phyloP scores from a whole-genome alignment of 768 basidiomycete species.

The Russula abietina region DNA sequence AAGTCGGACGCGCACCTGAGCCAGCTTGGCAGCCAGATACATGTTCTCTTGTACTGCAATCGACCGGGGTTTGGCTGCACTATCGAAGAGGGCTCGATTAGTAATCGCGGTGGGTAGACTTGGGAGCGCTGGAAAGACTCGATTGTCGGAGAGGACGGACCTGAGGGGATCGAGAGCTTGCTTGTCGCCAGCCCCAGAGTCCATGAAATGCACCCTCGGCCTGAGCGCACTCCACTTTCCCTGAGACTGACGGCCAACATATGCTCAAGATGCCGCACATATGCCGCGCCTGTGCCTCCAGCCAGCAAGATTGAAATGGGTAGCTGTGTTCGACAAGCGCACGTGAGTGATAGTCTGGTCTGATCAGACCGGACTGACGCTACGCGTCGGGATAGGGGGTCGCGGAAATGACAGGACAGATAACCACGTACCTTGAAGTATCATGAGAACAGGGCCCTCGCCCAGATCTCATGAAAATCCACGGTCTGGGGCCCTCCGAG shows the following conservation, averaged over 20 bases:
- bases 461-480: no score
- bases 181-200: background rate
- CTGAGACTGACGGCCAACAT: background rate
- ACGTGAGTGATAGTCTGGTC: no score
- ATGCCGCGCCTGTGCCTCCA: background rate
- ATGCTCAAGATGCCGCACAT: background rate
- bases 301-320: no score
- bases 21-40: background rate
- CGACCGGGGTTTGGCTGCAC: background rate
- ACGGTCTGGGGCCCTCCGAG: background rate
- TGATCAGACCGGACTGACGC: no score
- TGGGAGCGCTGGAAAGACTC: background rate
- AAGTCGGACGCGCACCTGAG: background rate
- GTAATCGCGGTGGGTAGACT: no score
- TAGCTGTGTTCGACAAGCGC: no score
- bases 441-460: no score
- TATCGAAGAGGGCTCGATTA: background rate
- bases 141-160: background rate
- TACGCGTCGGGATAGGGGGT: no score
- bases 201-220: background rate
- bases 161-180: background rate
- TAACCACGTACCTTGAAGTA: no score
- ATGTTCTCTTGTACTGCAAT: background rate
- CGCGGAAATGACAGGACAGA: no score
- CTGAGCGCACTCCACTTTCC: background rate